Conservation (phyloP, 2,329 filamentous ascomycete species). For the Penicillium sp. region DNA sequence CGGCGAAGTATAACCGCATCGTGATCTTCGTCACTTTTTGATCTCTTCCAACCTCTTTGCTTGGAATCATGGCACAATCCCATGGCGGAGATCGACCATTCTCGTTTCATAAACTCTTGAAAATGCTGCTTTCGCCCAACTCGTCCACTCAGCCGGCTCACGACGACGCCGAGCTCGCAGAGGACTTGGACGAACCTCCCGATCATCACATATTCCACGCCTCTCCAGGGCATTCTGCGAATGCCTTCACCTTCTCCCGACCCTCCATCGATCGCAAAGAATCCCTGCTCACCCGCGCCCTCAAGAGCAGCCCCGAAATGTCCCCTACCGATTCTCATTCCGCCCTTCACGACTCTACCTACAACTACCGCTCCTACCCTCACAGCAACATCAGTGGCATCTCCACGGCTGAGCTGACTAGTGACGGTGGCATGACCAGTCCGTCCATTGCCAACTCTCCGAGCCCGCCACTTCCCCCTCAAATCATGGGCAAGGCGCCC, state of each 20-base stretch:
- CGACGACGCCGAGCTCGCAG: constrained; percentile 60
- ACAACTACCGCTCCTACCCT: constrained; percentile 54
- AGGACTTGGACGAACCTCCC: constrained; percentile 85
- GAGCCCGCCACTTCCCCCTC: constrained; percentile 68
- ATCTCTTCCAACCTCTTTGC: constrained; percentile 8
- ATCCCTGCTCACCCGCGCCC: constrained; percentile 81
- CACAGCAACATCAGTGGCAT: constrained; percentile 75
- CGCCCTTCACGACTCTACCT: constrained; percentile 39
- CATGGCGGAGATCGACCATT: constrained; percentile 32
- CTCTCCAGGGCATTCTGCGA: constrained; percentile 29
- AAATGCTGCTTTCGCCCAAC: constrained; percentile 44
- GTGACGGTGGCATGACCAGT: constrained; percentile 85
- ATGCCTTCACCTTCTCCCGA: constrained; percentile 40
- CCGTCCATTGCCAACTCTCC: constrained; percentile 82
- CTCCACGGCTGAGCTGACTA: constrained; percentile 89
- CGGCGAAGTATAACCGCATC: constrained; percentile 18
- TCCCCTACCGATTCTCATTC: constrained; percentile 32
- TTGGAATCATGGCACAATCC: constrained; percentile 31
- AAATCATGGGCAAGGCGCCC: constrained; percentile 27
- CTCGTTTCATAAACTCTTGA: constrained; percentile 41
- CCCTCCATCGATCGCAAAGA: constrained; percentile 57
- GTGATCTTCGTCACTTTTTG: constrained; percentile 15
- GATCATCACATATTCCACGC: constrained; percentile 48
- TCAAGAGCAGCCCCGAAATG: constrained; percentile 62
- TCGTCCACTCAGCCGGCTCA: constrained; percentile 34